Base-by-base conservation (phyloP, 179 eudicot species). In the Silene coronaria region DNA sequence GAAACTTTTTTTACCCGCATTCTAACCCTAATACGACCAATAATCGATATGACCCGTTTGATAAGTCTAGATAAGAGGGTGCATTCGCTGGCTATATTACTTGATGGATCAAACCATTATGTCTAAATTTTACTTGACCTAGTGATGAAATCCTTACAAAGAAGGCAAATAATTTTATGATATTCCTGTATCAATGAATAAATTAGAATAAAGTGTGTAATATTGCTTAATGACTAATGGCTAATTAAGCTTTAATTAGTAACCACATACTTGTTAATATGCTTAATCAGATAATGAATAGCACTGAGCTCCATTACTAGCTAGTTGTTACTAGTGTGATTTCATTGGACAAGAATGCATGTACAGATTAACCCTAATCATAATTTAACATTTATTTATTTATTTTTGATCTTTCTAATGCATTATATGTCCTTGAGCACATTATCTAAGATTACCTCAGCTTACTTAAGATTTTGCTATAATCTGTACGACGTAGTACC, bases 281-380 rank as follows among this genome's bases (percentile, higher is more conserved):
- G 76, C 71, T 77, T 77, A 71, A 71, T 77, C 76, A 71, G 17
- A 77, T 71, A 19, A 58, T 72, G 26, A 72, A 58, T 32, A 30
- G n/a, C 32, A 45, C 1, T 11, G 73, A 34, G n/a, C 23, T 11
- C 24, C n/a, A 30, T 10, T 66, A 19, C n/a, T 48, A 5, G 0
- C n/a, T n/a, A n/a, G n/a, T n/a, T n/a, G n/a, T 38, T 36, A 5
- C 58, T 17, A 53, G 58, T 53, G 71, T 67, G 71, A 42, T 67
- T 19, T 67, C 3, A 69, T 69, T 45, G 72, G 72, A 69, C 23
- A 22, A 69, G 48, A 26, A 21, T 69, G 58, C 22, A 24, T 45
- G 10, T 24, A 23, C 6, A 69, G 26, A 19, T 67, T 67, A 70
- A 16, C 46, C 30, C 36, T 27, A 27, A n/a, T 27, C 24, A 53